Percentiles rank a stretch among this genome's conserved stretches.
Conservation (phyloP, 768 basidiomycete genomes). For the Multifurca ochricompacta region DNA sequence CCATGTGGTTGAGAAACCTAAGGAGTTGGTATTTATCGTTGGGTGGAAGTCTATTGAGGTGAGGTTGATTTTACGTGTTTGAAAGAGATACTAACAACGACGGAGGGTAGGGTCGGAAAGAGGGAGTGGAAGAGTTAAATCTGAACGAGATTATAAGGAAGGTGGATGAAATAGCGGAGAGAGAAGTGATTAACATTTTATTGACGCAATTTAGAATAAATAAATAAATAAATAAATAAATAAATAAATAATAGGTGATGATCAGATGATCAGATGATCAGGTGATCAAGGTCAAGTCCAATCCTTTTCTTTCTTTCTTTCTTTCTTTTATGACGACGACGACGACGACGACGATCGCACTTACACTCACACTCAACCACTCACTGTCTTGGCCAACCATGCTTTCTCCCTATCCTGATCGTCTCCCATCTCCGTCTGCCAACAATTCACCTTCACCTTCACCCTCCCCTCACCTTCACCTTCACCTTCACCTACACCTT, state of each 20-base stretch:
- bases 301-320: too few species aligned
- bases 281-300: too few species aligned
- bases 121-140: not conserved
- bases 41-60: slow-evolving; percentile 8
- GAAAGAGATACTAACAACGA: not conserved
- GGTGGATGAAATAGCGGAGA: not conserved
- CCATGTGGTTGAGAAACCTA: not conserved
- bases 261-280: too few species aligned
- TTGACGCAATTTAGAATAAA: not conserved
- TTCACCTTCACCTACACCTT: not conserved
- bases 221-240: not conserved
- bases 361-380: too few species aligned
- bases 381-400: not conserved
- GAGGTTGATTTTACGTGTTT: not conserved
- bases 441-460: not conserved
- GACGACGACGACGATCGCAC: too few species aligned
- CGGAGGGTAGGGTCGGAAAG: not conserved
- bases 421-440: not conserved
- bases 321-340: too few species aligned
- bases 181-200: not conserved
- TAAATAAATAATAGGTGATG: too few species aligned
- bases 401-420: slow-evolving; percentile 16
- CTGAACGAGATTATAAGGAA: not conserved
- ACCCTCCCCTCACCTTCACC: not conserved
- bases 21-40: not conserved